Percentiles rank a stretch among this genome's conserved stretches.
phyloP scores from a whole-genome alignment of 768 basidiomycete species.

The Chalciporus chontae region DNA sequence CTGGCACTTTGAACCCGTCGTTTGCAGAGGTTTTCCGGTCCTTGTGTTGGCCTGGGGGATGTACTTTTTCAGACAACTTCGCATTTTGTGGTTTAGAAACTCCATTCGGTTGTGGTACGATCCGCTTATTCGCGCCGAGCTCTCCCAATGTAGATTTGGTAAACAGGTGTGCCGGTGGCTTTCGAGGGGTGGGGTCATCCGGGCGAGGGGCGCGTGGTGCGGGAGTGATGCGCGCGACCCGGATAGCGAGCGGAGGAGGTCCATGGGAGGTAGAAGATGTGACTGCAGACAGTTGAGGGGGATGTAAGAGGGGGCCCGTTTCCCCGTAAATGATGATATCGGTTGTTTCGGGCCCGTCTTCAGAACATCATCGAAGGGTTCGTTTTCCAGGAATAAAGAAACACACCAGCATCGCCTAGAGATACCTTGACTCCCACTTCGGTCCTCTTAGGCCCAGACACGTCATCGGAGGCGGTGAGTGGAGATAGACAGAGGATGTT shows the following conservation, averaged over 20 bases:
- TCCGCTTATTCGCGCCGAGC: conserved; percentile 22
- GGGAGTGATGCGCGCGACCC: conserved; percentile 56
- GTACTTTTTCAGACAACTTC: conserved; percentile 6
- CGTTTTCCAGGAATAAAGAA: neutral
- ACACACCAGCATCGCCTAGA: conserved; percentile 61
- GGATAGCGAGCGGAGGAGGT: conserved; percentile 32
- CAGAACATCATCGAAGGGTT: neutral
- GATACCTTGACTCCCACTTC: conserved; percentile 63
- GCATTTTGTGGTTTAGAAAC: neutral
- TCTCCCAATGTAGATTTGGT: conserved; percentile 9
- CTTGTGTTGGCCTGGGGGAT: conserved; percentile 7
- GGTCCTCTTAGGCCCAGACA: conserved; percentile 32
- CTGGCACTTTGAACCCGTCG: conserved; percentile 45
- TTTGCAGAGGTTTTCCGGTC: conserved; percentile 9
- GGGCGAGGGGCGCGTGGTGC: conserved; percentile 52
- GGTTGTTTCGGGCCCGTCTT: conserved; percentile 69
- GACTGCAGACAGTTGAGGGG: conserved; percentile 11
- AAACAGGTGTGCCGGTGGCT: conserved; percentile 44
- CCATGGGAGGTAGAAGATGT: conserved; percentile 19
- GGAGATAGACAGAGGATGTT: conserved; percentile 58
- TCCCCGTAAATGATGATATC: conserved; percentile 58
- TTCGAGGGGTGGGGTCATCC: conserved; percentile 76
- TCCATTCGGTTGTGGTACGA: conserved; percentile 10
- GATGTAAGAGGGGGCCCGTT: conserved; percentile 16
- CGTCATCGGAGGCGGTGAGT: conserved; percentile 24